phyloP scores from a whole-genome alignment of 495 filamentous ascomycete species.

The Hypoxylon lenormandii region DNA sequence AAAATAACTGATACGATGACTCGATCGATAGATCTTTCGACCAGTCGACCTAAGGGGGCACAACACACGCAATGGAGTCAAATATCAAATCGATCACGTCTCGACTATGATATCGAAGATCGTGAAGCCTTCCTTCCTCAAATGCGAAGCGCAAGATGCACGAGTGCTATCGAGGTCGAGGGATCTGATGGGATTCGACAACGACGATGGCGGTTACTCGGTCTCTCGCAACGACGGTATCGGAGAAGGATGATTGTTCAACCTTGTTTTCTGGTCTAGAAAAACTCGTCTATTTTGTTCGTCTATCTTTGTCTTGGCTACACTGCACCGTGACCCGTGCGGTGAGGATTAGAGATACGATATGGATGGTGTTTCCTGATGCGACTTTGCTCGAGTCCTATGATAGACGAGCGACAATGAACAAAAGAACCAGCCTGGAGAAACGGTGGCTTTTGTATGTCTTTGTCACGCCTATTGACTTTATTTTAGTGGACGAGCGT shows the following conservation, averaged over 20 bases:
- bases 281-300: conserved; percentile 50
- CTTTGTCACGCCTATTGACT: conserved; percentile 32
- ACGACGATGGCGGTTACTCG: conserved; percentile 42
- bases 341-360: conserved; percentile 33
- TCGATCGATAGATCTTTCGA: conserved; percentile 55
- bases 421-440: conserved; percentile 40
- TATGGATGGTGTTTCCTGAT: conserved; percentile 6
- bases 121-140: conserved; percentile 34
- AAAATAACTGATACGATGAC: conserved; percentile 53
- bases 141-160: conserved; percentile 47
- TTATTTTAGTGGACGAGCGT: conserved; percentile 34
- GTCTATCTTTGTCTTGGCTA: conserved; percentile 48
- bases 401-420: conserved; percentile 40
- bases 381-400: conserved; percentile 45
- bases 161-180: conserved; percentile 49
- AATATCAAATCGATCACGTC: conserved; percentile 33
- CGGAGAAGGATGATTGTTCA: conserved; percentile 33
- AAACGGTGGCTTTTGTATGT: conserved; percentile 26
- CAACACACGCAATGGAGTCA: conserved; percentile 46
- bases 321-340: conserved; percentile 51
- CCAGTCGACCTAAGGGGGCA: conserved; percentile 39
- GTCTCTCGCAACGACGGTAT: conserved; percentile 47
- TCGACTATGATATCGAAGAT: conserved; percentile 32
- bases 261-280: conserved; percentile 29
- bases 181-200: conserved; percentile 45